These are phyloP conservation scores for Phytophthora europaea DNA, from an alignment of 352 stramenopile genomes.

Conservation along the genomic window DNA sequence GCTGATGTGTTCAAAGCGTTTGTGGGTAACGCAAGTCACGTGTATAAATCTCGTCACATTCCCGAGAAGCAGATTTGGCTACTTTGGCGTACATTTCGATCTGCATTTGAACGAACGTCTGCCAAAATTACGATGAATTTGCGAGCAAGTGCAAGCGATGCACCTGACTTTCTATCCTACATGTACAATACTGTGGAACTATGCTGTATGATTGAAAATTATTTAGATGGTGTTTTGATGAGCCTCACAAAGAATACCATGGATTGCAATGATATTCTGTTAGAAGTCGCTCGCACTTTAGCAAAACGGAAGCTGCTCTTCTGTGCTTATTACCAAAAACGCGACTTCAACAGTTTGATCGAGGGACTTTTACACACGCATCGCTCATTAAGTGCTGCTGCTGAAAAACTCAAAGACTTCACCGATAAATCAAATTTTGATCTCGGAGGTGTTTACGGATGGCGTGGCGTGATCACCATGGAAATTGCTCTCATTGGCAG, in stretches of 20 bases:
- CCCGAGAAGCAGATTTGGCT: constrained; percentile 26
- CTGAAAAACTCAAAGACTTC: constrained; percentile 26
- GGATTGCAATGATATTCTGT: constrained; percentile 15
- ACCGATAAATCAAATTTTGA: constrained; percentile 28
- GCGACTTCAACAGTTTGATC: constrained; percentile 28
- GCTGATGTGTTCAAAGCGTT: constrained; percentile 42
- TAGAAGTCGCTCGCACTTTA: constrained; percentile 41
- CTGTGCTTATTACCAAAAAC: constrained; percentile 42
- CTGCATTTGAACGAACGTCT: constrained; percentile 40
- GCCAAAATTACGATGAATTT: constrained; percentile 34
- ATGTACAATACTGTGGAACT: constrained; percentile 28
- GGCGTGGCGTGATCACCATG: constrained; percentile 67
- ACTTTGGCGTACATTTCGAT: constrained; percentile 46
- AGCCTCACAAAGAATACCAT: constrained; percentile 7
- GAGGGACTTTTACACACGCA: constrained; percentile 37
- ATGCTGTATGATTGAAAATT: constrained; percentile 35
- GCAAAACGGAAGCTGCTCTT: constrained; percentile 47
- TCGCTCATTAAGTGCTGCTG: constrained; percentile 31
- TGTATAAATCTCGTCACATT: constrained; percentile 48
- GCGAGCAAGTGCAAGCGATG: constrained; percentile 21
- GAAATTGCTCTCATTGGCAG: constrained; percentile 56
- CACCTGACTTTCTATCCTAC: constrained; percentile 2
- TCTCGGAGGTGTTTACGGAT: constrained; percentile 64
- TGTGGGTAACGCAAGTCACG: constrained; percentile 46
- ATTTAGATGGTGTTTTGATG: constrained; percentile 41